phyloP scores from a whole-genome alignment of 306 rosid species.

The cucumber (Cucumis sativus) region Cucumber_9930_V3 NC_026655.2:9067001-9067500 shows the following conservation, averaged over 20 bases:
- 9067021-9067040: neutral
- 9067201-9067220: neutral
- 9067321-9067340: neutral
- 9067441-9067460: neutral
- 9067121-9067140: neutral
- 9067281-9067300: neutral
- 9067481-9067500: neutral
- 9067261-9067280: neutral
- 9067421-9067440: neutral
- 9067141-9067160: conserved; percentile 7
- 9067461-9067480: neutral
- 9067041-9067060: neutral
- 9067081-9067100: neutral
- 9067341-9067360: conserved; percentile 5
- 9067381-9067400: neutral
- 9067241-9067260: neutral
- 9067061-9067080: conserved; percentile 9
- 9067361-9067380: neutral
- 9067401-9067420: neutral
- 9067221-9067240: neutral
- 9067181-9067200: neutral
- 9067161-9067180: neutral
- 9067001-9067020: conserved; percentile 1
- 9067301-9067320: neutral
- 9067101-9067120: neutral